These are phyloP conservation scores for Colletotrichum ledebouriae DNA, from an alignment of 2,329 filamentous ascomycete species.

Conservation along the genomic window DNA sequence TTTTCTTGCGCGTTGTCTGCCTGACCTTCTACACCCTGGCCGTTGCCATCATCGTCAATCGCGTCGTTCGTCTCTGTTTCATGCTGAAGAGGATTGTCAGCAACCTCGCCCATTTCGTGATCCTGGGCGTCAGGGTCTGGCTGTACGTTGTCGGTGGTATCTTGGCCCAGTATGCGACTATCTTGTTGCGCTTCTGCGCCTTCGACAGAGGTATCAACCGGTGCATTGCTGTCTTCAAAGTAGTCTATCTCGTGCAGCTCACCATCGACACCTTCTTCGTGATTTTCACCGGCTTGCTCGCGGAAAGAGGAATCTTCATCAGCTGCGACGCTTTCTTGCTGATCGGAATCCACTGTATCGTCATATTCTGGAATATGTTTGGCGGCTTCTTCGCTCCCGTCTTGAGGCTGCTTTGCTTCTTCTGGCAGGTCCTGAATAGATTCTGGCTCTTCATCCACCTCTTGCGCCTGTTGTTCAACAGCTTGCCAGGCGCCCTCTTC, in stretches of 20 bases:
- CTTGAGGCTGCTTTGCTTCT: conserved; percentile 21
- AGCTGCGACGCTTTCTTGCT: not conserved
- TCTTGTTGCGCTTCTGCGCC: conserved; percentile 14
- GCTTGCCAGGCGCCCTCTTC: conserved; percentile 33
- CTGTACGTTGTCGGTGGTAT: conserved; percentile 24
- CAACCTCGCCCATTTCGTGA: conserved; percentile 12
- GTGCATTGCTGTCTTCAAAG: conserved; percentile 54
- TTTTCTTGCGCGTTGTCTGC: conserved; percentile 39
- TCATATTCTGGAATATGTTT: conserved; percentile 42
- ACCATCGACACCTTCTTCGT: conserved; percentile 34
- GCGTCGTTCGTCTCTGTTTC: conserved; percentile 10
- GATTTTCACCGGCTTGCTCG: conserved; percentile 27
- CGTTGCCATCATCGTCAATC: conserved; percentile 1
- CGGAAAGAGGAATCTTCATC: conserved; percentile 24
- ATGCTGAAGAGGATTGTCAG: not conserved
- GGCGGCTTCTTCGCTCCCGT: conserved; percentile 41
- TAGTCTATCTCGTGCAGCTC: conserved; percentile 50
- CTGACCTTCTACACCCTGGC: not conserved
- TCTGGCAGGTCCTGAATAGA: conserved; percentile 25
- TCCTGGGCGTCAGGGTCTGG: conserved; percentile 14
- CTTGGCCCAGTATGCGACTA: conserved; percentile 5
- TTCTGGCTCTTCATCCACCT: conserved; percentile 35
- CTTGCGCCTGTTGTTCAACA: conserved; percentile 5
- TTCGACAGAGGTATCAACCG: conserved; percentile 39
- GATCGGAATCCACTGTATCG: not conserved